Conservation (phyloP, 768 basidiomycete genomes). For the Saitozyma podzolica region DNA sequence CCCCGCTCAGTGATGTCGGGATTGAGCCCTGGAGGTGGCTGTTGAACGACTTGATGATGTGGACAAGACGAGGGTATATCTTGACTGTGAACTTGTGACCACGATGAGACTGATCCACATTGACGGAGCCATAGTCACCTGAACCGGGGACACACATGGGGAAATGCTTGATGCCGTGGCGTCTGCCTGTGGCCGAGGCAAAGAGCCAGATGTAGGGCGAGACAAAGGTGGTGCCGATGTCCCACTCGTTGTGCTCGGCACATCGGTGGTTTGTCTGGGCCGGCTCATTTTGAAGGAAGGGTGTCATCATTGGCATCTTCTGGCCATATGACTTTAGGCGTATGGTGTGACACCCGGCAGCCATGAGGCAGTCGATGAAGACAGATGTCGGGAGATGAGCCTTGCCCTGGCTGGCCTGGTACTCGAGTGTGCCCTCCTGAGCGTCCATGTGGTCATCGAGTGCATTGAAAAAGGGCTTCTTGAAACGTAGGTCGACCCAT, state of each 20-base stretch:
- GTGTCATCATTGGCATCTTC: no score
- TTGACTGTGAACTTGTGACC: slow-evolving; percentile 14
- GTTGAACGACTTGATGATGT: slow-evolving; percentile 38
- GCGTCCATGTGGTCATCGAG: slow-evolving; percentile 9
- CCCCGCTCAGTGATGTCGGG: slow-evolving; percentile 11
- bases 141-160: slow-evolving; percentile 16
- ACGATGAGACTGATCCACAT: slow-evolving; percentile 6
- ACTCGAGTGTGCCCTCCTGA: slow-evolving; percentile 1
- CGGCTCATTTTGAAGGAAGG: slow-evolving; percentile 14
- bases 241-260: no score
- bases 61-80: slow-evolving; percentile 29
- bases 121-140: slow-evolving; percentile 18
- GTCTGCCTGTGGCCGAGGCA: no score
- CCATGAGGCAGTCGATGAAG: slow-evolving; percentile 17
- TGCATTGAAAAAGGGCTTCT: slow-evolving; percentile 7
- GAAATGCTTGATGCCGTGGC: slow-evolving; percentile 1
- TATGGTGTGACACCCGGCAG: slow-evolving; percentile 8
- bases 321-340: slow-evolving; percentile 24
- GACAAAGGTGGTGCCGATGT: slow-evolving; percentile 10
- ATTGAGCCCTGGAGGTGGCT: slow-evolving; percentile 19
- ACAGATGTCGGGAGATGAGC: slow-evolving; percentile 10
- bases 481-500: slow-evolving; percentile 14
- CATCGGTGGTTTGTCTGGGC: slow-evolving; percentile 12
- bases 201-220: slow-evolving; percentile 4
- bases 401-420: slow-evolving; percentile 15